Base-by-base conservation (phyloP, 257 asterid species). In the Nicotiana knightiana region DNA sequence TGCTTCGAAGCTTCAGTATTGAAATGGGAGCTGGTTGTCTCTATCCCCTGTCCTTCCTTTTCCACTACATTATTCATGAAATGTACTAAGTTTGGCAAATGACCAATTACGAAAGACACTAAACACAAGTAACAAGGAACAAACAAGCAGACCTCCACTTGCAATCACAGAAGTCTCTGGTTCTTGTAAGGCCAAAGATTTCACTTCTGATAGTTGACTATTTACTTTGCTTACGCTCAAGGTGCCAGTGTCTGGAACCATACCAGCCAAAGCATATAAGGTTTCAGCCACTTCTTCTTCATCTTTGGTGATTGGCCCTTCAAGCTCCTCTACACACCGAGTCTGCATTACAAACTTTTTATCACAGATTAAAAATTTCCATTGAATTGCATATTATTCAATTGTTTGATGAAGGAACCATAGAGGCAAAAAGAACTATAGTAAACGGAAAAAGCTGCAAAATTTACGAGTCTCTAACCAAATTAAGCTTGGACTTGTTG, bases 251-350 rank as follows among this genome's bases (percentile, higher is more conserved):
- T 81, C 91, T 9, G 89, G 77, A 82, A 91, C 86, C 86, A 90
- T 80, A 82, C 83, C 88, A 1, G 99, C 94, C 83, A 93, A 86
- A 65, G 97, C 91, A 85, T 57, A 88, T 51, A 95, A 90, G 78
- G 99, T 89, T 87, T 93, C 93, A 15, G 93, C 99, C 81, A 95
- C 99, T 90, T 95, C 99, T 89, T 89, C 90, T 89, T 95, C 98
- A 80, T 93, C 99, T 87, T 92, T 89, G 61, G 91, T 89, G 80
- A 93, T 76, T 55, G 62, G 80, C 62, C 88, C 84, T n/a, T 37
- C 54, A 63, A 58, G 57, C 64, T n/a, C 65, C 65, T 12, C 26
- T 9, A 21, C 68, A 33, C 46, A 68, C 80, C 78, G 83, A 82
- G 82, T 84, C 91, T 89, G 94, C 82, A 85, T 43, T 43, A 43